Evolutionary conservation across 192 early-diverging fungal genomes (phyloP).

Genomic region (Coemansia sp.): DNA sequence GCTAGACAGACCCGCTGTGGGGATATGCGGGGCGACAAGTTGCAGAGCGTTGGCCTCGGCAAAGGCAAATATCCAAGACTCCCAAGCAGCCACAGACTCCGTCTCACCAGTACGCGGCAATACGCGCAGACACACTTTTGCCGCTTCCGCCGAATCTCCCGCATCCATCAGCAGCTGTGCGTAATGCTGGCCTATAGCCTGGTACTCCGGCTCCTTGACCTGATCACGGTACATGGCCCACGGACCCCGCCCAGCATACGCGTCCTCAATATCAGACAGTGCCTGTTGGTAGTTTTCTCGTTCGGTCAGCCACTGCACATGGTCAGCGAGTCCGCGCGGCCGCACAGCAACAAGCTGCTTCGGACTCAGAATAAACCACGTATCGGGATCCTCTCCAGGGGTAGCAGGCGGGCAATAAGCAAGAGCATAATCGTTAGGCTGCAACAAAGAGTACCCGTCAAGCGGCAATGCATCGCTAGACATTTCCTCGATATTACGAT

Average conservation of each 20-base stretch:
- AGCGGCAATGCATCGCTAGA: conserved; percentile 89
- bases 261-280: conserved; percentile 65
- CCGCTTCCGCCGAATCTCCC: conserved; percentile 72
- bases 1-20: conserved; percentile 69
- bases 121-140: conserved; percentile 72
- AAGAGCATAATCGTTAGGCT: conserved; percentile 94
- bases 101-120: conserved; percentile 57
- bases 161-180: conserved; percentile 74
- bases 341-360: conserved; percentile 92
- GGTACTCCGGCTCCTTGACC: conserved; percentile 66
- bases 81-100: conserved; percentile 66
- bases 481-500: conserved; percentile 78
- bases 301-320: conserved; percentile 92
- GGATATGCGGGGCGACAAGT: conserved; percentile 78
- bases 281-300: conserved; percentile 82
- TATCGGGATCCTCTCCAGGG: conserved; percentile 62
- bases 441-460: conserved; percentile 82
- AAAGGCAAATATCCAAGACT: conserved; percentile 91
- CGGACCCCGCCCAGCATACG: conserved; percentile 60
- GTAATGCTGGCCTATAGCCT: conserved; percentile 81
- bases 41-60: conserved; percentile 75
- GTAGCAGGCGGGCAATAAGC: conserved; percentile 46
- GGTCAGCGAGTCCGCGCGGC: conserved; percentile 89
- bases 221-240: conserved; percentile 44
- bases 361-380: conserved; percentile 92